Conservation (phyloP, 2,329 filamentous ascomycete species). For the Xylaria sp. region DNA sequence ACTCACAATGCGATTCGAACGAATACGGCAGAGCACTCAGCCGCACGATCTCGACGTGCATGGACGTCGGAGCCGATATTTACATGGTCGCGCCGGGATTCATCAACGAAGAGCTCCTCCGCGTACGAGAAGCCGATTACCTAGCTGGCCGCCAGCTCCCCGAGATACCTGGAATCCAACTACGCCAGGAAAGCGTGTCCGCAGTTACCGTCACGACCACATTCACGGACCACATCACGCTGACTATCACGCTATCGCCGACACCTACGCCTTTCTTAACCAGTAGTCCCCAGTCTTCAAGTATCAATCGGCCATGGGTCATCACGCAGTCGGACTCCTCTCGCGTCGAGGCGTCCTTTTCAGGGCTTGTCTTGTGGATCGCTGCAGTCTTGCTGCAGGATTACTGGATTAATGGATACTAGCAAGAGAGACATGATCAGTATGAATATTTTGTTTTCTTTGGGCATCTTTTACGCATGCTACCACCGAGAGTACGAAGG, state of each 20-base stretch:
- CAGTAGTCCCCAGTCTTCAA: slow-evolving; percentile 36
- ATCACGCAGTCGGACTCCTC: slow-evolving; percentile 40
- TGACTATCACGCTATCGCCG: slow-evolving; percentile 36
- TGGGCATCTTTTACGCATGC: slow-evolving; percentile 35
- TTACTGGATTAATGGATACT: slow-evolving; percentile 46
- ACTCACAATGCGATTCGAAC: slow-evolving; percentile 48
- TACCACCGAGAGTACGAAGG: slow-evolving; percentile 26
- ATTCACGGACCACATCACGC: slow-evolving; percentile 39
- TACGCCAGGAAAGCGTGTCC: slow-evolving; percentile 46
- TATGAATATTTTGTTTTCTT: slow-evolving; percentile 26
- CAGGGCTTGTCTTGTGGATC: slow-evolving; percentile 46
- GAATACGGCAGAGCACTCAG: slow-evolving; percentile 48
- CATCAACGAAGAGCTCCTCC: slow-evolving; percentile 44
- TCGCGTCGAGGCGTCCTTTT: slow-evolving; percentile 40
- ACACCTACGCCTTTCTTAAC: slow-evolving; percentile 38
- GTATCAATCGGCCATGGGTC: slow-evolving; percentile 44
- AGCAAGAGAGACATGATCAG: slow-evolving; percentile 31
- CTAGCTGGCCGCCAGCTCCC: slow-evolving; percentile 47
- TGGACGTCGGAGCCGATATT: slow-evolving; percentile 48
- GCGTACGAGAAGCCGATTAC: slow-evolving; percentile 47
- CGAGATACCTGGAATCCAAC: slow-evolving; percentile 46
- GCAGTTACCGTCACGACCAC: slow-evolving; percentile 43
- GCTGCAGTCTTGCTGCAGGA: slow-evolving; percentile 43
- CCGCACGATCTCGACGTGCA: slow-evolving; percentile 47
- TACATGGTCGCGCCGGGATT: slow-evolving; percentile 46